These are phyloP conservation scores for Helianthus tuberosus DNA, from an alignment of 129 eudicot genomes.

Conservation along the genomic window DNA sequence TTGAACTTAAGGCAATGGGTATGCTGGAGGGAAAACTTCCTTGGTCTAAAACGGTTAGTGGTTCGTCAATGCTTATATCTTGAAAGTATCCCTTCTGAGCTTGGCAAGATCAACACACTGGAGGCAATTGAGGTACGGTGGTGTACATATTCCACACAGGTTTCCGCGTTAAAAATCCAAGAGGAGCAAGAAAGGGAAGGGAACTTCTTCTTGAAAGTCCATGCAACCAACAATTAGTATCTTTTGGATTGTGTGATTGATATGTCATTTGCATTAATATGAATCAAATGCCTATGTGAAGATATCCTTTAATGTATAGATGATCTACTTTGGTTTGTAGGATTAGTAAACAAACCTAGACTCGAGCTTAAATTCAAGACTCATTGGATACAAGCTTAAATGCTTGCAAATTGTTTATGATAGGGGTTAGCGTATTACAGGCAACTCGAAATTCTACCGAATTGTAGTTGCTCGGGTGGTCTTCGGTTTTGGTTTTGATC, in stretches of 20 bases:
- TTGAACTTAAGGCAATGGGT: conserved; percentile 14
- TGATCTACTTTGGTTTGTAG: too few relatives aligned
- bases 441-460: too few relatives aligned
- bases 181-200: conserved; percentile 18
- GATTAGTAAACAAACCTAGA: too few relatives aligned
- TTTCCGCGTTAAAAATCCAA: conserved; percentile 4
- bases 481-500: too few relatives aligned
- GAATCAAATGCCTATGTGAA: too few relatives aligned
- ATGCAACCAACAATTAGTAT: background rate
- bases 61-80: conserved; percentile 20
- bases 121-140: conserved; percentile 13
- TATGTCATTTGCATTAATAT: background rate
- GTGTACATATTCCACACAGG: background rate
- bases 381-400: too few relatives aligned
- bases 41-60: conserved; percentile 21
- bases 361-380: too few relatives aligned
- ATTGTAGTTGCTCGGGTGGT: too few relatives aligned
- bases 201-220: conserved; percentile 20
- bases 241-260: background rate
- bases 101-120: conserved; percentile 24
- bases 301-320: too few relatives aligned
- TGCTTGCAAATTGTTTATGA: too few relatives aligned
- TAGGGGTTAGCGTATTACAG: too few relatives aligned
- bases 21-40: conserved; percentile 11
- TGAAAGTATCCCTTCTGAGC: conserved; percentile 16